A percentile compares a stretch with the other conserved stretches of the same genome.
Evolutionary conservation across 1,284 basidiomycete genomes (phyloP).

Genomic region (Paramarasmius palmivorus): DNA sequence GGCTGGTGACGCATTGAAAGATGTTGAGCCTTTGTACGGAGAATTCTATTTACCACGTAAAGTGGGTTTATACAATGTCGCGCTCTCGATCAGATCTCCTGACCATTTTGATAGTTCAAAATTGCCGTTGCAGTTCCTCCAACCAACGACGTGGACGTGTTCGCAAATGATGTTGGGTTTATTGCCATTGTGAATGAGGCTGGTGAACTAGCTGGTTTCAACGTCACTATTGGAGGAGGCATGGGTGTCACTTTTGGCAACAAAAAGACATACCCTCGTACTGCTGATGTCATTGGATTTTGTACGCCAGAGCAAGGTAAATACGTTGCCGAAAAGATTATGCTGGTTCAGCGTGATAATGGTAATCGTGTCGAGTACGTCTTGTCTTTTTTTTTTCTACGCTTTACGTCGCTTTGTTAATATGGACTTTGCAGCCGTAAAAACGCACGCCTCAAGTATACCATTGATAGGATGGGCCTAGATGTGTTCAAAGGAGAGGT

Average conservation of each 20-base stretch:
- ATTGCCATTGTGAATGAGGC: conserved; percentile 84
- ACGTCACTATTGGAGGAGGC: conserved; percentile 90
- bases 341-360: conserved; percentile 94
- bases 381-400: not conserved
- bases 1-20: conserved; percentile 87
- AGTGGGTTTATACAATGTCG: conserved; percentile 37
- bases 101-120: conserved; percentile 75
- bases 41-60: conserved; percentile 96
- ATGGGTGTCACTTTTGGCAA: conserved; percentile 99
- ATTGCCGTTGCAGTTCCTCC: conserved; percentile 96
- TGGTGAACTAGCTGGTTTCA: conserved; percentile 84
- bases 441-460: conserved; percentile 97
- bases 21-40: conserved; percentile 96
- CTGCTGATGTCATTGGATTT: conserved; percentile 90
- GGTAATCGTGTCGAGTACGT: conserved; percentile 91
- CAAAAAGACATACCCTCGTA: conserved; percentile 97
- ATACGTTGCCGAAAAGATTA: conserved; percentile 88
- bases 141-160: conserved; percentile 95
- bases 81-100: not conserved
- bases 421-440: conserved; percentile 28
- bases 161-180: conserved; percentile 94
- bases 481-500: conserved; percentile 88
- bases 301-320: conserved; percentile 87
- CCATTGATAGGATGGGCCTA: conserved; percentile 92
- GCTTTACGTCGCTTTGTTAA: not conserved